Evolutionary conservation across 2,329 filamentous ascomycete genomes (phyloP), one percentile per base, ranked within the genome.

Genomic region (Fusarium austroafricanum): DNA sequence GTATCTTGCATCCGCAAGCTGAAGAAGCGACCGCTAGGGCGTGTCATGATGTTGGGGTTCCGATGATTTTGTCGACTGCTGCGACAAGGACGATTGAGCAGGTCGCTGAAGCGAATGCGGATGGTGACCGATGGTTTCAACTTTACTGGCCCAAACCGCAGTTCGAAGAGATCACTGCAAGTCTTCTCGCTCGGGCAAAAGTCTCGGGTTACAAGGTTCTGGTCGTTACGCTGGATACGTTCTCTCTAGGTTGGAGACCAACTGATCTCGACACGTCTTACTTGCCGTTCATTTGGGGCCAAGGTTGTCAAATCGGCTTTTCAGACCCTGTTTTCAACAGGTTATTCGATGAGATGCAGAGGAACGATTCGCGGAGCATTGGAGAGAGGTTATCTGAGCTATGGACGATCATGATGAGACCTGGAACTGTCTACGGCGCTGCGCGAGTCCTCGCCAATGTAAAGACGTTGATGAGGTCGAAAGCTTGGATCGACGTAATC

Each of bases 171-270:
- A 81, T 93, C 55, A 93, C 90, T 0, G 79, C 84, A 0, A 90
- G 87, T 2, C 79, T 93, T 17, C 81, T 93, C 6, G 74, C 77
- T 2, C 83, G 90, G 1, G 91, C 90, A 1, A 87, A 87, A 72
- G 81, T 78, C 1, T 84, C 81, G 31, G 90, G 90, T 2, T 93
- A 84, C 77, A 83, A 83, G 33, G 89, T 88, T 1, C 81, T 93
- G 0, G 86, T 93, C 9, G 88, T 94, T 1, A 94, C 92, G 0
- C 81, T 93, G 0, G 91, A 94, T 76, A 93, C 90, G 0, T 92
- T 87, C 77, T 84, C 84, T 14, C 81, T 93, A 35, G 86, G 85
- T 1, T 94, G 90, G 90, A 82, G 91, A 37, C 90, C 90, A 0
- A 83, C 81, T 0, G 90, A 93, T 72, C 83, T 93, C 6, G 90